Conservation (phyloP, 2,329 filamentous ascomycete genomes). For the Sporothrix sp. region DNA sequence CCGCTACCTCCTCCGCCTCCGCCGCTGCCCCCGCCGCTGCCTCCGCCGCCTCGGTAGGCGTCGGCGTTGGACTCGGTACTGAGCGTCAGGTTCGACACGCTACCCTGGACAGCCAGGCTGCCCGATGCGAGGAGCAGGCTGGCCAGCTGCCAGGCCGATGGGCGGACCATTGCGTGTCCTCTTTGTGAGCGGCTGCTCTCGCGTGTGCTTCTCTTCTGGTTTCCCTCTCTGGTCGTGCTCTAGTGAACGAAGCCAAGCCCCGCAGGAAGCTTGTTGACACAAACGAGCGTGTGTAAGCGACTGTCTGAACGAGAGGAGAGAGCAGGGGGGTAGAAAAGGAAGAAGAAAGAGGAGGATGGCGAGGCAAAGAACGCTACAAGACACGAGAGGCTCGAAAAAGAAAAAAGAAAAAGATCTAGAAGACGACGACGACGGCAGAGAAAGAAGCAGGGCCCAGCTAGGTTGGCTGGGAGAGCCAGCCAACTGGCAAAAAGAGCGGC, state of each 20-base stretch:
- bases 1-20: neutral
- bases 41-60: neutral
- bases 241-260: neutral
- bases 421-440: too few species aligned
- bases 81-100: too few species aligned
- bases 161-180: neutral
- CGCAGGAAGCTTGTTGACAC: too few species aligned
- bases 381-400: neutral
- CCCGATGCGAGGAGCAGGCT: neutral
- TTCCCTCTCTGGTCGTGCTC: neutral
- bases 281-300: conserved; percentile 13
- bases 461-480: too few species aligned
- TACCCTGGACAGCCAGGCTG: neutral
- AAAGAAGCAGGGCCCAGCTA: neutral
- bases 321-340: neutral
- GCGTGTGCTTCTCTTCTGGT: neutral
- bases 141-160: conserved; percentile 8
- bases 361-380: neutral
- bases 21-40: neutral
- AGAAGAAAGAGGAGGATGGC: neutral
- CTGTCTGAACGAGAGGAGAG: neutral
- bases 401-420: neutral
- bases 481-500: too few species aligned
- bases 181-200: too few species aligned
- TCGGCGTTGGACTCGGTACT: conserved; percentile 3